Base-by-base conservation (phyloP, 192 early-diverging fungal genomes). In the Gonapodya sp. region DNA sequence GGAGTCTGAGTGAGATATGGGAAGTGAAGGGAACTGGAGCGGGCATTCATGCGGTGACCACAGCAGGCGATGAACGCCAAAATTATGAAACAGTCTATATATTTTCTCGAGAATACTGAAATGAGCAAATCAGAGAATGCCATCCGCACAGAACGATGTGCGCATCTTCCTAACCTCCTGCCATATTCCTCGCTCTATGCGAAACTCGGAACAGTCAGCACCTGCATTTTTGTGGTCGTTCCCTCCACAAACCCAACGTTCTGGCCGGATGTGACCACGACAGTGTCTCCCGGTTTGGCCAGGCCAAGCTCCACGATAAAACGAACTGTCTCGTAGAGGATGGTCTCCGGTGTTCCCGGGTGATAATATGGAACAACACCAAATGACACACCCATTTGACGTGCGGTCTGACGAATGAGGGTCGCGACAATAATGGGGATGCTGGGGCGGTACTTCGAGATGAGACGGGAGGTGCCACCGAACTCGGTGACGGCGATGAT, bases 371-470 rank as follows among this genome's bases (percentile, higher is more conserved):
- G 86, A 30, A 87, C 85, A 33, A 91, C 36, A 0, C 89, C 89
- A 84, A 91, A 91, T 64, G 83, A 85, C 2, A 84, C 81, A 24
- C 83, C 84, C 79, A 91, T 36, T 81, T 91, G 89, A 18, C 87
- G 78, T 0, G 89, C 87, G n/a, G 89, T 91, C 73, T 86, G 83
- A 31, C 36, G 64, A 34, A 91, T 82, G 36, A 84, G 74, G 18
- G 89, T 89, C 16, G 88, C 87, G 33, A 87, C 89, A 32, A 91
- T 79, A 32, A 89, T 84, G 18, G 89, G 88, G 79, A 91, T 89
- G 18, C 84, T 73, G 1, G 89, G 87, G 31, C 89, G 86, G 83
- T 91, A 89, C 80, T 90, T 90, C 0, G 89, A 87, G 79, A 90
- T 88, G 31, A 90, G 80, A 36, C 88, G 83, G 0, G 89, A 87